Percentiles rank a stretch among this genome's conserved stretches.
phyloP scores from a whole-genome alignment of 495 filamentous ascomycete genomes.

The Neurospora sp. region DNA sequence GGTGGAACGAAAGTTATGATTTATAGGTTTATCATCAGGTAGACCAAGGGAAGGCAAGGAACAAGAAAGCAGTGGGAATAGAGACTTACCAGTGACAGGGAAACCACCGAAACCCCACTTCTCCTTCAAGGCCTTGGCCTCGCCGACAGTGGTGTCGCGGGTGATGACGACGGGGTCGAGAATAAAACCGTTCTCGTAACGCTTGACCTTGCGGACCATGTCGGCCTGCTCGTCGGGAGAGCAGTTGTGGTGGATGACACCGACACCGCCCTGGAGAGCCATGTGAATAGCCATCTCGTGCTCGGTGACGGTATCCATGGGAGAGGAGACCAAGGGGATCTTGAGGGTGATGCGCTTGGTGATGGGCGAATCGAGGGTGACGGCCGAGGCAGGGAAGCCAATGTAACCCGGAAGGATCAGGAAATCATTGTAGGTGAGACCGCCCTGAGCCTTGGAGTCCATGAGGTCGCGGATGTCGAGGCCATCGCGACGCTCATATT shows the following conservation, averaged over 20 bases:
- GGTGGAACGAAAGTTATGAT: constrained; percentile 99
- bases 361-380: constrained; percentile 78
- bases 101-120: constrained; percentile 99
- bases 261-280: constrained; percentile 90
- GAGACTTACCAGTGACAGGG: constrained; percentile 86
- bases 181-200: constrained; percentile 99
- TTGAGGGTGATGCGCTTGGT: constrained; percentile 92
- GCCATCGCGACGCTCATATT: constrained; percentile 70
- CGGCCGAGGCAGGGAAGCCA: constrained; percentile 82
- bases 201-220: constrained; percentile 98
- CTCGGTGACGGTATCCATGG: constrained; percentile 99
- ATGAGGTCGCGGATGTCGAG: constrained; percentile 73
- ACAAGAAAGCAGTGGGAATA: constrained; percentile 10
- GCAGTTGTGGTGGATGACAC: constrained; percentile 99
- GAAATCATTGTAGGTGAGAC: constrained; percentile 71
- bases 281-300: constrained; percentile 99
- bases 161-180: constrained; percentile 88
- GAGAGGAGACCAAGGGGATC: constrained; percentile 89
- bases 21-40: constrained; percentile 65
- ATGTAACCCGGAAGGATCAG: constrained; percentile 49
- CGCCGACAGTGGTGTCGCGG: constrained; percentile 76
- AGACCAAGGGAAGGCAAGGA: constrained; percentile 10
- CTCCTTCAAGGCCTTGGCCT: constrained; percentile 87
- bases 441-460: constrained; percentile 78
- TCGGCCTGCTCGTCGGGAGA: constrained; percentile 88